These are phyloP conservation scores for Ceratocystis papillata DNA, from an alignment of 2,329 filamentous ascomycete species.

Conservation along the genomic window DNA sequence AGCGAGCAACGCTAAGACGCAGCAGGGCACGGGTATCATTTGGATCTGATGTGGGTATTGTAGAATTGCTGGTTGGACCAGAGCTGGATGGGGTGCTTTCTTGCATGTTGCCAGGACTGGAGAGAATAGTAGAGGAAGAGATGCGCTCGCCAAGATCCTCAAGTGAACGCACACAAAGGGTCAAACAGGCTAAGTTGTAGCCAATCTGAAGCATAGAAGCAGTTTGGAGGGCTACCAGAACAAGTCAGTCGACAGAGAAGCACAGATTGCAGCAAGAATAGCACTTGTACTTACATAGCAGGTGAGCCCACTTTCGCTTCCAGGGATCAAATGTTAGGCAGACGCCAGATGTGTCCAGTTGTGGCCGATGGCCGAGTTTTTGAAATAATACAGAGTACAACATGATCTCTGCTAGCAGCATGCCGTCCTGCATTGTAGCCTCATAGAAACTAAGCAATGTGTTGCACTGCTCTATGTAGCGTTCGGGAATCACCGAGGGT, in stretches of 20 bases:
- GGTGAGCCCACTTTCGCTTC: slow-evolving; percentile 23
- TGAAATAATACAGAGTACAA: slow-evolving; percentile 33
- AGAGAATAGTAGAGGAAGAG: slow-evolving; percentile 20
- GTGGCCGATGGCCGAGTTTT: slow-evolving; percentile 30
- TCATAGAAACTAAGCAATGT: slow-evolving; percentile 35
- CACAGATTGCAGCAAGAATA: background rate
- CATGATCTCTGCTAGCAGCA: slow-evolving; percentile 35
- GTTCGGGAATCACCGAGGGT: slow-evolving; percentile 32
- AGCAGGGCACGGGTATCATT: slow-evolving; percentile 16
- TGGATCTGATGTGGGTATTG: slow-evolving; percentile 3
- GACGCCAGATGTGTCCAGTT: slow-evolving; percentile 29
- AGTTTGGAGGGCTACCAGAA: slow-evolving; percentile 19
- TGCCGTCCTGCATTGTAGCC: slow-evolving; percentile 35
- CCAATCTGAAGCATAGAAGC: slow-evolving; percentile 24
- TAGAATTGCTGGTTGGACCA: slow-evolving; percentile 8
- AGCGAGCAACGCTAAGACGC: slow-evolving; percentile 20
- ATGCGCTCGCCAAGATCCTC: slow-evolving; percentile 23
- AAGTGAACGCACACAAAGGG: slow-evolving; percentile 22
- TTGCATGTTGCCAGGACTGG: background rate
- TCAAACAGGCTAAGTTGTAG: slow-evolving; percentile 24
- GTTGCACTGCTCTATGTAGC: slow-evolving; percentile 35
- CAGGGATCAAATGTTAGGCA: slow-evolving; percentile 23
- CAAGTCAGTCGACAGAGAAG: background rate
- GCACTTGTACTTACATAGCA: slow-evolving; percentile 19
- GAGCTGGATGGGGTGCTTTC: slow-evolving; percentile 20